Percentiles rank a stretch among this genome's conserved stretches.
Conservation (phyloP, 495 filamentous ascomycete genomes). For the Durotheca rogersii region DNA sequence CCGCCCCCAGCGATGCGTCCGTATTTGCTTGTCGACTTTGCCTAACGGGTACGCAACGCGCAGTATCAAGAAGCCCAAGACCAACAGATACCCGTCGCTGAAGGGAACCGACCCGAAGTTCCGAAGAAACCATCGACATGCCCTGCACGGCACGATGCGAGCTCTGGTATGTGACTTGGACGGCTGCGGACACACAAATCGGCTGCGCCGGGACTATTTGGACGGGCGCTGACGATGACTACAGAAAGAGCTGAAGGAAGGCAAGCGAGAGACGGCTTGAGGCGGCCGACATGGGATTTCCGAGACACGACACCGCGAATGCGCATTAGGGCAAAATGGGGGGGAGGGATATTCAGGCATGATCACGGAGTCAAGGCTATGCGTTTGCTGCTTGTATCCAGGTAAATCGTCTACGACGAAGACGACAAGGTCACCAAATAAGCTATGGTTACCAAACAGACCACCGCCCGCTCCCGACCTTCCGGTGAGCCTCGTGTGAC, state of each 20-base stretch:
- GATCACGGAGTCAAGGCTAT: constrained; percentile 41
- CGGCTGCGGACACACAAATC: not conserved
- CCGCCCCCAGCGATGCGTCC: not conserved
- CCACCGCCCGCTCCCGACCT: constrained; percentile 4
- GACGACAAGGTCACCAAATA: constrained; percentile 34
- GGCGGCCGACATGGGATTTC: constrained; percentile 35
- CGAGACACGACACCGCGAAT: constrained; percentile 37
- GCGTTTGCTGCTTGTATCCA: constrained; percentile 38
- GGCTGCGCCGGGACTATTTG: not conserved
- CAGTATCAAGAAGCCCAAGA: constrained; percentile 99
- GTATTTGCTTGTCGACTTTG: not conserved
- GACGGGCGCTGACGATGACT: constrained; percentile 47
- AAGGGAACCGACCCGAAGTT: constrained; percentile 99
- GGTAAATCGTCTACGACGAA: constrained; percentile 34
- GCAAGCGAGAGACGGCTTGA: constrained; percentile 90
- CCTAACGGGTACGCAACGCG: constrained; percentile 18
- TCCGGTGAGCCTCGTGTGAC: not conserved
- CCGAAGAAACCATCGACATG: constrained; percentile 98
- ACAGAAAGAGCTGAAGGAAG: constrained; percentile 97
- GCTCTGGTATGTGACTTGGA: constrained; percentile 74
- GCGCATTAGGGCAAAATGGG: constrained; percentile 34
- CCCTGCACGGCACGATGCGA: constrained; percentile 96
- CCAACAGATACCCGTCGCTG: constrained; percentile 95
- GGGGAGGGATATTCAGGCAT: constrained; percentile 34
- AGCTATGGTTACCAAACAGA: constrained; percentile 20